Percentiles rank a stretch among this genome's conserved stretches.
These are phyloP conservation scores for Aureobasidium sp. DNA, from an alignment of 2,329 filamentous ascomycete genomes.

Conservation along the genomic window DNA sequence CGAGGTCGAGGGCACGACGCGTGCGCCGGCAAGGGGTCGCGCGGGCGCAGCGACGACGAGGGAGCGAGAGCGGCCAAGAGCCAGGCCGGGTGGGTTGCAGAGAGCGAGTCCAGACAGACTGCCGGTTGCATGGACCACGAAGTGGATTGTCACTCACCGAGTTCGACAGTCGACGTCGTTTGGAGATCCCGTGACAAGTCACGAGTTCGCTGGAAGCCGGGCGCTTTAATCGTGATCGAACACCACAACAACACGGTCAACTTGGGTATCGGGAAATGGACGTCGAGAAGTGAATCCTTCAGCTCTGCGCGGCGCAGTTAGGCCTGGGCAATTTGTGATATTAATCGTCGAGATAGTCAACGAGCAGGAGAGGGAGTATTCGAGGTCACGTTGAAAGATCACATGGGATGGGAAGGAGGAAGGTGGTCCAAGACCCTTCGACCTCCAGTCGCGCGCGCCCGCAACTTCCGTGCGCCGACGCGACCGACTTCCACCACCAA, in stretches of 20 bases:
- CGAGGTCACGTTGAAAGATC: slow-evolving; percentile 12
- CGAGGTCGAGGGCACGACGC: neutral
- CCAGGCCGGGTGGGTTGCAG: neutral
- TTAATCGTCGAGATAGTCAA: slow-evolving; percentile 6
- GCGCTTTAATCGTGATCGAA: slow-evolving; percentile 2
- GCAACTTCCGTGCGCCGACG: neutral
- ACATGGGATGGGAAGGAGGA: slow-evolving; percentile 4
- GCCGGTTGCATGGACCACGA: neutral
- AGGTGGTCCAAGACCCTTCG: neutral
- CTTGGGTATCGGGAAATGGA: neutral
- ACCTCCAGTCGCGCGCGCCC: neutral
- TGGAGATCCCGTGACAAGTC: slow-evolving; percentile 14
- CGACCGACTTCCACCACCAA: neutral
- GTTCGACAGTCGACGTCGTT: slow-evolving; percentile 6
- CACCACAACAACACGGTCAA: neutral
- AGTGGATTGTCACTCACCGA: slow-evolving; percentile 2
- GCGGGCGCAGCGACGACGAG: neutral
- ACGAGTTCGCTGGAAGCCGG: slow-evolving; percentile 11
- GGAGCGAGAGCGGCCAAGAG: neutral
- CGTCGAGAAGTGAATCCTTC: neutral
- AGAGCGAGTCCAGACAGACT: neutral
- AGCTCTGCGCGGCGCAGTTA: neutral
- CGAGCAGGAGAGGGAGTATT: neutral
- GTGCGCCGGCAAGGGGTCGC: neutral
- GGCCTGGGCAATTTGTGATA: neutral